phyloP scores from a whole-genome alignment of 23 red algal species.

The Gracilaria domingensis region DNA sequence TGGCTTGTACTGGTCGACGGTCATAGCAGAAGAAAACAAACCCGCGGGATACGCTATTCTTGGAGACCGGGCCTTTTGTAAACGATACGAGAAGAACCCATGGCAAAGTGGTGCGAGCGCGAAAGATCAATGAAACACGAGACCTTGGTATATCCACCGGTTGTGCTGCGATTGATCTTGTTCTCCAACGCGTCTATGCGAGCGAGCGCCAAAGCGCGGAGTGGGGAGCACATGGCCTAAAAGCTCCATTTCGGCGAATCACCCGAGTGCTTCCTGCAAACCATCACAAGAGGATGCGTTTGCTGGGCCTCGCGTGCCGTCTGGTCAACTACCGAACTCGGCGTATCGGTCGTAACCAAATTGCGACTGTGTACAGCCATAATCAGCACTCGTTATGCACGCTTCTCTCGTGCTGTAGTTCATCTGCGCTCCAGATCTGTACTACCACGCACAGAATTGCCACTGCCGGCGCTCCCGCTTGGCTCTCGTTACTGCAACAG shows the following conservation, averaged over 20 bases:
- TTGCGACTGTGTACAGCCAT: background rate
- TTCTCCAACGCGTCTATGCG: background rate
- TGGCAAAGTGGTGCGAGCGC: background rate
- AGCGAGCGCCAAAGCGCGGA: background rate
- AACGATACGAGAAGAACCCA: background rate
- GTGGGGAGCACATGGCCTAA: background rate
- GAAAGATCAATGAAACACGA: background rate
- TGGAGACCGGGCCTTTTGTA: background rate
- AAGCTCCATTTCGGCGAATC: background rate
- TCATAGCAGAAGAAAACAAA: background rate
- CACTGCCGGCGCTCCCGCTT: too few species aligned
- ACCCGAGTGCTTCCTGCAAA: background rate
- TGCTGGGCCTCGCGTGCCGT: background rate
- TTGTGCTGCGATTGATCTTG: background rate
- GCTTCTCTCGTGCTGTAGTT: too few species aligned
- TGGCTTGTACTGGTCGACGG: background rate
- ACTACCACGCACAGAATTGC: too few species aligned
- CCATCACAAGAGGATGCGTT: background rate
- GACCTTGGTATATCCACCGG: background rate
- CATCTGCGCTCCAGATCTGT: too few species aligned
- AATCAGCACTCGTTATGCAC: too few species aligned
- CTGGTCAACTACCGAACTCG: background rate
- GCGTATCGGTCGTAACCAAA: background rate
- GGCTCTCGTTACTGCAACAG: too few species aligned
- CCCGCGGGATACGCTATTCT: slow-evolving; percentile 18